Base-by-base conservation (phyloP, 2,329 filamentous ascomycete genomes). In the Fusarium cicatricum region DNA sequence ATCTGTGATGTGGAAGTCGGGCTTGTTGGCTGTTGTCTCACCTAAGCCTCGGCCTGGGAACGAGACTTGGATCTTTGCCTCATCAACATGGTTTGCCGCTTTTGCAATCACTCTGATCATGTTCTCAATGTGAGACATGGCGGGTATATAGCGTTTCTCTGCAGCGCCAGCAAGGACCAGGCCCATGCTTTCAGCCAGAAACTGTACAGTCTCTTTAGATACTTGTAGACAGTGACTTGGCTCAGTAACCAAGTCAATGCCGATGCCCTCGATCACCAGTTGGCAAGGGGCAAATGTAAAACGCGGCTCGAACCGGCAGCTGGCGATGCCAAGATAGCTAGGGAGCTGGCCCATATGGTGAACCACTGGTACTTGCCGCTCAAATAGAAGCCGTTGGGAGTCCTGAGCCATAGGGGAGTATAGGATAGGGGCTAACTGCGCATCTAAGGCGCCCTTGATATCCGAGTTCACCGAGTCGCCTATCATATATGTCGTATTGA, bases 381-480 rank as follows among this genome's bases (percentile, higher is more conserved):
- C 31, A 17, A 26, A 51, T 5, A 45, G n/a, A 12, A 32, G 14
- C 26, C 9, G 4, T 2, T 21, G 14, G 3, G 42, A 39, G 17
- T 43, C 26, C 9, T 32, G 19, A 1, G 31, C 11, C 7, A 5
- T 52, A 12, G 47, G 47, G 0, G 43, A 42, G 21, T 56, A 56
- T 39, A 43, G 23, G 7, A 59, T 49, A 11, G 52, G 16, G 2
- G 3, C 9, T 14, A 59, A 40, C 2, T 49, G 12, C 12, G 43
- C 34, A 40, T 38, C 14, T 14, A 52, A 34, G 1, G 56, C 56
- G 3, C 56, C 56, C 19, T 49, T 45, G 39, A 59, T 52, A 21
- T 59, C 47, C 5, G 43, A 38, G 6, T 46, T 23, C n/a, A 5
- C 8, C 41, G 38, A 46, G 16, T 61, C 60, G 2, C 53, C 53